These are phyloP conservation scores for Arabidopsis hybrid DNA, from an alignment of 441 rosid genomes.

Conservation along the genomic window DNA sequence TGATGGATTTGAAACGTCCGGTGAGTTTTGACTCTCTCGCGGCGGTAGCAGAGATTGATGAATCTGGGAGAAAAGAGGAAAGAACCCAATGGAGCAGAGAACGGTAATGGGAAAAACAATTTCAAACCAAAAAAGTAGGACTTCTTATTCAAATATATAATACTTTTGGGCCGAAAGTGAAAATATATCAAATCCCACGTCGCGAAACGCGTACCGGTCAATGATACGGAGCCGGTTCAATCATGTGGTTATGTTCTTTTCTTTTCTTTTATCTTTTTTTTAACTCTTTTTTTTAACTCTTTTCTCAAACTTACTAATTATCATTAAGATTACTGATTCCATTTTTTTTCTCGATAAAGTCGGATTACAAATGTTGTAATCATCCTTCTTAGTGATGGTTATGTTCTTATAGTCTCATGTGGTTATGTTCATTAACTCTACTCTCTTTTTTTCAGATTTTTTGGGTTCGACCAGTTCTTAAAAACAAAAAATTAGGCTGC, in stretches of 20 bases:
- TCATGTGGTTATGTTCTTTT: background rate
- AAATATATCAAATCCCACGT: slow-evolving; percentile 27
- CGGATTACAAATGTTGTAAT: too few species aligned
- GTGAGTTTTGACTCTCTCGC: slow-evolving; percentile 28
- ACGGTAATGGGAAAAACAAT: slow-evolving; percentile 38
- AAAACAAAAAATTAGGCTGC: background rate
- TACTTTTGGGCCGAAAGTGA: slow-evolving; percentile 11
- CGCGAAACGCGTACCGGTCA: slow-evolving; percentile 32
- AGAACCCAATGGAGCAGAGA: slow-evolving; percentile 16
- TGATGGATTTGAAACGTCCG: slow-evolving; percentile 27
- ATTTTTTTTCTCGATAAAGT: too few species aligned
- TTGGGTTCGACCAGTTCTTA: background rate
- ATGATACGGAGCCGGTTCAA: slow-evolving; percentile 19
- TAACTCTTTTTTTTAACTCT: too few species aligned
- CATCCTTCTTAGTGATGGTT: too few species aligned
- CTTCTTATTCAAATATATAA: background rate
- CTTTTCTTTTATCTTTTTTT: too few species aligned
- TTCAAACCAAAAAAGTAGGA: slow-evolving; percentile 26
- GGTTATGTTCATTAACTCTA: background rate
- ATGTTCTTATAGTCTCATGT: too few species aligned
- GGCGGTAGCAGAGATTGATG: slow-evolving; percentile 31
- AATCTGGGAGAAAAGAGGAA: slow-evolving; percentile 38
- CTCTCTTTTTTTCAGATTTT: background rate
- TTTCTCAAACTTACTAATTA: too few species aligned
- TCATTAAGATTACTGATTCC: too few species aligned